phyloP scores from a whole-genome alignment of 2,329 filamentous ascomycete species.

The Cyphellophora europaea region DNA sequence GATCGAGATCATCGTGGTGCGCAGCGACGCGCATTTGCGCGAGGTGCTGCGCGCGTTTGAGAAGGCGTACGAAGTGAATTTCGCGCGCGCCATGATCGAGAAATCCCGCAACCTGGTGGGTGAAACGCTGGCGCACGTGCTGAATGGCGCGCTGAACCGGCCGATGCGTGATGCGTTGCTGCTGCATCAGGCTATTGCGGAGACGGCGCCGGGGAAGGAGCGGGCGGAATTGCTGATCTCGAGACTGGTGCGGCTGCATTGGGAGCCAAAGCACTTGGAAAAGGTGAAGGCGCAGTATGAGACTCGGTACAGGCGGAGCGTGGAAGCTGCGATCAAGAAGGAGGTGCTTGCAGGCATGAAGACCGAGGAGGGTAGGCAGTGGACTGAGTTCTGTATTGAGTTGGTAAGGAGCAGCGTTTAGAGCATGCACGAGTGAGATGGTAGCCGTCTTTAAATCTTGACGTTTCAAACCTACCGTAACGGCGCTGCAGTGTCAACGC shows the following conservation, averaged over 20 bases:
- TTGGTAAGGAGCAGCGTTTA: constrained; percentile 11
- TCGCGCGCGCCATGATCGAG: constrained; percentile 75
- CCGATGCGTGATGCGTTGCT: constrained; percentile 88
- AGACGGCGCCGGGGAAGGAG: constrained; percentile 60
- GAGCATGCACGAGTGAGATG: neutral
- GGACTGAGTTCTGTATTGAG: constrained; percentile 16
- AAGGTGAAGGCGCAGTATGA: constrained; percentile 71
- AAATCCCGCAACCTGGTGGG: constrained; percentile 91
- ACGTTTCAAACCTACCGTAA: no score
- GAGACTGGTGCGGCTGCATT: constrained; percentile 79
- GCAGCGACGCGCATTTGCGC: constrained; percentile 72
- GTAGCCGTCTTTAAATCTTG: no score
- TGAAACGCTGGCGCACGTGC: constrained; percentile 85
- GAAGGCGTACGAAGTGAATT: constrained; percentile 63
- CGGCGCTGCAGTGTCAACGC: no score
- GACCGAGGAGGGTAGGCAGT: constrained; percentile 15
- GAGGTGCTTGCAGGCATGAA: constrained; percentile 52
- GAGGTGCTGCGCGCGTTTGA: constrained; percentile 75
- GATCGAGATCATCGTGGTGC: constrained; percentile 70
- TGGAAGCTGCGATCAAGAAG: constrained; percentile 70
- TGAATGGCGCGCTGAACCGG: constrained; percentile 94
- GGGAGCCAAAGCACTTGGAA: constrained; percentile 76
- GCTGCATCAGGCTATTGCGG: constrained; percentile 77
- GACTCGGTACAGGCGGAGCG: constrained; percentile 62
- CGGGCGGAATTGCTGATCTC: constrained; percentile 82